Base-by-base conservation (phyloP, 345 rosid genomes). In the Arabis alpina region DNA sequence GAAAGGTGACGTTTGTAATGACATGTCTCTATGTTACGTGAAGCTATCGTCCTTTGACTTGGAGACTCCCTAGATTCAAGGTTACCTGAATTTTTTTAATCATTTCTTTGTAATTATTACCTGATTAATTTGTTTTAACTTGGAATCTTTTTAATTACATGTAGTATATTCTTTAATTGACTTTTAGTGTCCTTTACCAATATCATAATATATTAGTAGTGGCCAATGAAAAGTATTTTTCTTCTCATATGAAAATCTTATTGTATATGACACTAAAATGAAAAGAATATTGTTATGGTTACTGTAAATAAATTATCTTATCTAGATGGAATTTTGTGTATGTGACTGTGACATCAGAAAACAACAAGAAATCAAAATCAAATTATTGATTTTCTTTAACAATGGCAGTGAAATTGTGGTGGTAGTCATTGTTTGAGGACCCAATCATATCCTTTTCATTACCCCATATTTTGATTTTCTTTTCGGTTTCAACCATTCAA, bases 1-100 rank as follows among this genome's bases (percentile, higher is more conserved):
- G 4, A 30, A 48, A 19, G 15, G 61, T 73, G 77, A 73, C 77
- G 72, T 74, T 41, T 51, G 72, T 73, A 66, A 50, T 73, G 77
- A 73, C 77, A 58, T 42, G 32, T 39, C 25, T 54, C 9, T 52
- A 53, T 25, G 65, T 64, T 55, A 4, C 76, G 65, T 73, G 76
- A 73, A 49, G 65, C 71, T 27, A 52, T 56, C 63, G 16, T 7
- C 51, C 59, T 64, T 64, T 56, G 71, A 64, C 76, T 34, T 27
- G 45, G 30, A 54, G 39, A 61, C 60, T 60, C 66, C 50, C 19
- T 11, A 14, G 7, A 36, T 54, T 27, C 6, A 37, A 48, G 56
- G 70, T 64, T 47, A 37, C 44, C 48, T 54, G 62, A 34, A 62
- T 36, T 36, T 36, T 34, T 61, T 25, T 61, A 41, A 61, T 41